These are phyloP conservation scores for Syncephalastrum contaminatum DNA, from an alignment of 371 early-diverging fungal genomes.

Conservation along the genomic window DNA sequence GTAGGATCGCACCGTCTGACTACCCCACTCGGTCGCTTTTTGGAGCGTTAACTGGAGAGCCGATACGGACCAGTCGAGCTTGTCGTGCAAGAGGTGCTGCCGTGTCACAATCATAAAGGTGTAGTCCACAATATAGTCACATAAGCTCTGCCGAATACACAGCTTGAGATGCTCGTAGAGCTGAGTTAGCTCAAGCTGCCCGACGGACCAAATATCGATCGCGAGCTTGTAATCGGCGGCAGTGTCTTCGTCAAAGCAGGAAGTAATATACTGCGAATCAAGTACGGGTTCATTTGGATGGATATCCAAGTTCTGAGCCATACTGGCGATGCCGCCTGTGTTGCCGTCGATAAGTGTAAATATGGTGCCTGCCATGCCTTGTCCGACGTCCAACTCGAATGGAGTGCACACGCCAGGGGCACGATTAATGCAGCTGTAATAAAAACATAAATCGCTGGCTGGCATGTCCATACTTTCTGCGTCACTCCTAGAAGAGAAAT, in stretches of 20 bases:
- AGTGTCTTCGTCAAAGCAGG: no score
- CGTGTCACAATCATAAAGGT: no score
- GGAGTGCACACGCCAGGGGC: constrained; percentile 46
- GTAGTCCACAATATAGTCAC: constrained; percentile 65
- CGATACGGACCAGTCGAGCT: no score
- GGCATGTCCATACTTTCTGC: constrained; percentile 8
- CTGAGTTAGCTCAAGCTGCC: constrained; percentile 51
- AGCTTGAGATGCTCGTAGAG: constrained; percentile 51
- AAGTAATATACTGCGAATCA: no score
- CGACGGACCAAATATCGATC: constrained; percentile 74
- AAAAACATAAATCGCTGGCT: constrained; percentile 30
- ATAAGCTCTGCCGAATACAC: constrained; percentile 60
- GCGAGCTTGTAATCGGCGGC: constrained; percentile 20
- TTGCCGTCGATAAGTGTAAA: constrained; percentile 3
- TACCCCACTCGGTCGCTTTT: no score
- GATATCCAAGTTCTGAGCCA: no score
- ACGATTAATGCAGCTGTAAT: constrained; percentile 42
- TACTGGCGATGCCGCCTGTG: neutral
- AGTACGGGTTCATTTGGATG: no score
- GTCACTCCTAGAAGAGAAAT: neutral
- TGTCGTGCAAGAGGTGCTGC: no score
- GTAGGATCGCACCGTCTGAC: no score
- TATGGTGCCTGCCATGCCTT: constrained; percentile 67
- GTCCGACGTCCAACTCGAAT: constrained; percentile 66
- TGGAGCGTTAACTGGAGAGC: no score